Base-by-base conservation (phyloP, 2,329 filamentous ascomycete species). In the Hysterium pulicare region DNA sequence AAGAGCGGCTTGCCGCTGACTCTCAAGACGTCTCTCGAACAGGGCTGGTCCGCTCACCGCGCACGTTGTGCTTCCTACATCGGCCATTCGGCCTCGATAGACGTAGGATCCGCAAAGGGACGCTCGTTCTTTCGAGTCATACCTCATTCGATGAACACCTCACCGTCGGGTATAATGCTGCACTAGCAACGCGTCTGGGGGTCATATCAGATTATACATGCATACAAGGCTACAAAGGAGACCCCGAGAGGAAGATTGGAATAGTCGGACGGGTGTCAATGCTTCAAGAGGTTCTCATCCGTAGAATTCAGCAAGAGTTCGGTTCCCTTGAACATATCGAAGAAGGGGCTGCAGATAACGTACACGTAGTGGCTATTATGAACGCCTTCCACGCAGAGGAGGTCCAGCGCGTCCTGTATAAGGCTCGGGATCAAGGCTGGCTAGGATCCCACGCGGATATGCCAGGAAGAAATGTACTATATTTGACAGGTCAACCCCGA, bases 381-480 rank as follows among this genome's bases (percentile, higher is more conserved):
- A 70, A 69, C 38, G 68, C 66, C 0, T 70, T 71, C 38, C 56
- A 62, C 34, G 52, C 60, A 5, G 59, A 64, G 3, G 64, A 68
- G 40, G 60, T 71, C 1, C 41, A 57, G 28, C 52, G 66, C 4
- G 65, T 68, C 5, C 10, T 68, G 1, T 55, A 60, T 7, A 49
- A 56, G 33, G 55, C 59, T 6, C 40, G 49, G 19, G 41, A 56
- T 36, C 47, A 45, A 7, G 52, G 50, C 1, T 64, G 60, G 61
- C 45, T 62, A 10, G 19, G 19, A 13, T 17, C 36, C 45, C 20
- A 47, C 46, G 47, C 46, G 5, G 51, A 58, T n/a, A 37, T 33
- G 19, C 7, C 35, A n/a, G 58, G 58, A 1, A 51, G 47, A 7
- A 47, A 60, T 30, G 47, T 70, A 2, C 46, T 71, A 5, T 71